phyloP scores from a whole-genome alignment of 2,329 filamentous ascomycete species.

The Sclerotinia glacialis region DNA sequence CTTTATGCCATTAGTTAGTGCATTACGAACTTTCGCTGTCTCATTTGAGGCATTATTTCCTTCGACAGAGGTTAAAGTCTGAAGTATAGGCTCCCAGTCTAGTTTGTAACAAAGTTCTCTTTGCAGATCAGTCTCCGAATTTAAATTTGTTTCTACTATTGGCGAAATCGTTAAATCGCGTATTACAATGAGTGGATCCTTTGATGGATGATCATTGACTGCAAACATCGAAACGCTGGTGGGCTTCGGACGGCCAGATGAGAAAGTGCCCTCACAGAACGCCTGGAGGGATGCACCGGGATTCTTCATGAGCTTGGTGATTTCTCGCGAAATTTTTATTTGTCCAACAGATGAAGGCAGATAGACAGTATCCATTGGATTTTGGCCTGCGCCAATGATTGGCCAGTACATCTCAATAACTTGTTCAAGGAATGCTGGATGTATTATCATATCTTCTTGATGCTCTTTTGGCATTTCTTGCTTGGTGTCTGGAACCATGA shows the following conservation, averaged over 20 bases:
- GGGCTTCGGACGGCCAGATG: slow-evolving; percentile 35
- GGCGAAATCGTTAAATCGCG: slow-evolving; percentile 45
- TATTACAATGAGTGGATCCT: slow-evolving; percentile 41
- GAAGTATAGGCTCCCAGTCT: slow-evolving; percentile 45
- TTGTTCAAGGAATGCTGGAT: slow-evolving; percentile 56
- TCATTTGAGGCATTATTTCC: slow-evolving; percentile 34
- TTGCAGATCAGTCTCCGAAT: slow-evolving; percentile 36
- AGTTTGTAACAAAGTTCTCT: slow-evolving; percentile 49
- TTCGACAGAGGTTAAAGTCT: slow-evolving; percentile 33
- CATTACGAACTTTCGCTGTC: neutral
- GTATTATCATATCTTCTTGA: slow-evolving; percentile 49
- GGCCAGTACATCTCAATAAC: slow-evolving; percentile 38
- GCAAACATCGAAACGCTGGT: slow-evolving; percentile 44
- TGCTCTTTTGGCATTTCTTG: slow-evolving; percentile 40
- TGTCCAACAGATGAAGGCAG: slow-evolving; percentile 29
- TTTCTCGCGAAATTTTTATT: slow-evolving; percentile 41
- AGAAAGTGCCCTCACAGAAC: slow-evolving; percentile 41
- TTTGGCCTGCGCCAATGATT: slow-evolving; percentile 6
- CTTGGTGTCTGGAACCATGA: slow-evolving; percentile 20
- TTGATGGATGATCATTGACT: slow-evolving; percentile 32
- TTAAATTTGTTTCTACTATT: slow-evolving; percentile 42
- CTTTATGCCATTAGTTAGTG: neutral
- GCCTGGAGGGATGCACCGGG: slow-evolving; percentile 41
- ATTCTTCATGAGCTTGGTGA: slow-evolving; percentile 41
- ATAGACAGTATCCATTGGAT: slow-evolving; percentile 14